Evolutionary conservation across 129 eudicot species (phyloP), one percentile per base, ranked within the genome.

Genomic region (Flaveria robusta): DNA sequence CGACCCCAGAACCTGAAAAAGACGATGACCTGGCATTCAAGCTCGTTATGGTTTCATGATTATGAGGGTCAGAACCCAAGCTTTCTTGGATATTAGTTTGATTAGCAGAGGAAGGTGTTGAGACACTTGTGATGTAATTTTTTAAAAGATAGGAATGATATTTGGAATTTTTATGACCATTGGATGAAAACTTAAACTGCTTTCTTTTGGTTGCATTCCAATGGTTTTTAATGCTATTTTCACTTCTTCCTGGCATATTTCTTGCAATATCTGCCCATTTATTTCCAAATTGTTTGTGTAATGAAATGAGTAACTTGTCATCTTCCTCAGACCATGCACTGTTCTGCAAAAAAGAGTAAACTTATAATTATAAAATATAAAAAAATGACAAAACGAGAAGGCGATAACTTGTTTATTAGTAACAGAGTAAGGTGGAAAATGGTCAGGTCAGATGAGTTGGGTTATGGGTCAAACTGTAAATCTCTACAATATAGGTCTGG

Each of bases 241-340:
- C 87, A 13, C 75, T 85, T 43, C 92, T 77, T 9, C 87, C 83
- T 0, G 80, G 85, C 42, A 87, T 66, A 49, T 63, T 77, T 70
- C 52, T 59, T 11, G 83, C 86, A 12, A 87, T 87, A 37, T 79
- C 79, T 7, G 87, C 83, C 91, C 91, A 85, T 73, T 71, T 82
- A 79, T 85, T 84, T 42, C 91, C 91, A 27, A 84, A 19, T 68
- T 76, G 47, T 13, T 68, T 73, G 74, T 82, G 88, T 24, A 85
- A 73, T 20, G 75, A 66, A 46, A 87, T 72, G 45, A 87, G 80
- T 46, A 75, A 50, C 79, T 19, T 46, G 52, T 85, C 88, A 7
- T 87, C 91, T 70, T 87, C 87, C 69, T 82, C 85, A 1, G 85
- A 55, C 91, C 91, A 82, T 29, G 67, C 71, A 3, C 54, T 80